phyloP scores from a whole-genome alignment of 2,329 filamentous ascomycete genomes.

The Nemania sp. region DNA sequence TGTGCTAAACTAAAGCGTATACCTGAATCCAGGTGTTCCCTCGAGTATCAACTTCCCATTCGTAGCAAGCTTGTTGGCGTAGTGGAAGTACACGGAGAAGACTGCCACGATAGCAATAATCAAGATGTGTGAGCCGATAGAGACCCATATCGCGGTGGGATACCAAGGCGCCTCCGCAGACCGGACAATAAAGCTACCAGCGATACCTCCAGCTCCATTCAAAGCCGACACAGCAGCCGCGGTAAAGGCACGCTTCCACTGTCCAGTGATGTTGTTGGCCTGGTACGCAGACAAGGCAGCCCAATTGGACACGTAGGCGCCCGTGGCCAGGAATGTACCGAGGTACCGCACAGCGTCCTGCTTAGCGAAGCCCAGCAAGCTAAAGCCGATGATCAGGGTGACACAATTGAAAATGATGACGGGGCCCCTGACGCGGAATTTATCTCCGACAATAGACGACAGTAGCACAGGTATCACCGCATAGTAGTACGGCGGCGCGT shows the following conservation, averaged over 20 bases:
- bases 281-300: constrained; percentile 66
- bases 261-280: constrained; percentile 64
- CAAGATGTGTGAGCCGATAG: constrained; percentile 64
- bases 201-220: constrained; percentile 67
- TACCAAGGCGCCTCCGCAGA: constrained; percentile 64
- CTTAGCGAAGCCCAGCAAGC: constrained; percentile 64
- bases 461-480: constrained; percentile 65
- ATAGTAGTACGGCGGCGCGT: constrained; percentile 70
- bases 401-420: constrained; percentile 67
- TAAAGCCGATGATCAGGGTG: constrained; percentile 64
- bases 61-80: constrained; percentile 52
- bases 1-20: constrained; percentile 31
- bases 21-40: constrained; percentile 42
- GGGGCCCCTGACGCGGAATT: constrained; percentile 61
- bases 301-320: constrained; percentile 71
- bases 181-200: constrained; percentile 67
- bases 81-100: constrained; percentile 58
- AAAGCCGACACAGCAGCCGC: constrained; percentile 62
- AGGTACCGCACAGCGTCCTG: constrained; percentile 65
- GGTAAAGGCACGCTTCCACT: constrained; percentile 67
- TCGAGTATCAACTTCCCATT: constrained; percentile 55
- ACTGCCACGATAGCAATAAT: constrained; percentile 56
- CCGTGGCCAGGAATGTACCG: constrained; percentile 67
- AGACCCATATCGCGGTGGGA: constrained; percentile 67
- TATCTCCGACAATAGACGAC: constrained; percentile 65